Base-by-base conservation (phyloP, 1,139 yeast genomes). In the Pichia inconspicua region DNA sequence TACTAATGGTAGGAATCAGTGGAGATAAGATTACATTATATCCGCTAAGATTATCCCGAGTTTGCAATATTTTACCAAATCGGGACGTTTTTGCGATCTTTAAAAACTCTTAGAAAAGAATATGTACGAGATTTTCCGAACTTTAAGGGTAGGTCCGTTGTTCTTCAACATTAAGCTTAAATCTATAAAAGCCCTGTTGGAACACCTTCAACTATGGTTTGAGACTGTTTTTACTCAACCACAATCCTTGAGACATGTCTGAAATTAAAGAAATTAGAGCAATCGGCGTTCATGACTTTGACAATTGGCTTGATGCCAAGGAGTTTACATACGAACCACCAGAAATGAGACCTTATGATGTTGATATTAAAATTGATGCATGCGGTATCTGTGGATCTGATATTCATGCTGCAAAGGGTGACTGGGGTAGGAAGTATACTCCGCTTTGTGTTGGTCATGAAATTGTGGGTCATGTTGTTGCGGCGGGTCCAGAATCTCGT, bases 321-420 rank as follows among this genome's bases (percentile, higher is more conserved):
- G 66, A 67, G 55, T 72, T 53, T 37, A 61, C 65, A 15, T 75
- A 68, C 60, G 61, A 61, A 32, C 71, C 71, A 47, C 71, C 72
- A 55, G 58, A 58, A 31, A 37, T 55, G 36, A 84, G 80, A 61
- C 75, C 79, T 50, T 63, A 77, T 30, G 86, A 84, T 42, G 66
- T 68, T 28, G 82, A 78, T 28, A 66, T 74, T 51, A 71, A 73
- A 35, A 57, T 62, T 49, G 66, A 69, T 49, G 71, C 70, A 48
- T 77, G 85, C 61, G 86, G 86, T 43, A 68, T 82, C 50, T 81
- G 87, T 66, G 84, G 82, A 31, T 70, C 80, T 30, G 79, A 74
- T 52, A 59, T 71, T 40, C 77, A 71, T 59, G 66, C 70, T 22
- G 58, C 58, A 57, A 64, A 37, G 48, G 65, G 52, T 69, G 69